Base-by-base conservation (phyloP, 306 rosid genomes). In the Mucuna pruriens region DNA sequence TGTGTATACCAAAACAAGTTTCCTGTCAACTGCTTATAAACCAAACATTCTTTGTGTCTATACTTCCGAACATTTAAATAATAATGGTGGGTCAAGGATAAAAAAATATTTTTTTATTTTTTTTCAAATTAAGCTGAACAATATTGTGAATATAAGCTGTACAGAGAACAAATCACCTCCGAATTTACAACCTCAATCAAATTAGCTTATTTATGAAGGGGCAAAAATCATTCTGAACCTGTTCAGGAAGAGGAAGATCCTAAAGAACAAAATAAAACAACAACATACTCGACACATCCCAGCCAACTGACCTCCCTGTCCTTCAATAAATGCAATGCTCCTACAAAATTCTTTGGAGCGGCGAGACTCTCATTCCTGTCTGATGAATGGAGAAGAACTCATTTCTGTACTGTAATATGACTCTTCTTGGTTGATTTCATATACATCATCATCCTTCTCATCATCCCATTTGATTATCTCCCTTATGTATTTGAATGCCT, bases 401-500 rank as follows among this genome's bases (percentile, higher is more conserved):
- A 78, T 72, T 80, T 91, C 97, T 34, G 97, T 91, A 66, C 92
- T 88, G 86, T 89, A 94, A 80, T 86, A 90, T 54, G 98, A 94
- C 54, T 94, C 98, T 4, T 91, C 98, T 19, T 54, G 88, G 46
- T 77, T 73, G 29, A 80, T 75, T 55, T 86, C 94, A 65, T 84
- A 90, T 61, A 87, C 23, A 51, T 86, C 89, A 4, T 92, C 95
- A 75, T 85, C 86, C 81, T 91, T 94, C 84, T 91, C 95, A 74
- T 90, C 98, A 76, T 90, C 89, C 98, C 98, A 94, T 82, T 84
- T 91, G 65, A 94, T 87, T 70, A 94, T 87, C 85, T 94, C 98
- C 83, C 98, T 89, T 16, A 82, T 76, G 85, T 89, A 94, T 84
- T 86, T 91, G 83, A 94, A 91, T 75, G 94, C 97, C 75, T 82